phyloP scores from a whole-genome alignment of 2,329 filamentous ascomycete species.

The Cadophora malorum region DNA sequence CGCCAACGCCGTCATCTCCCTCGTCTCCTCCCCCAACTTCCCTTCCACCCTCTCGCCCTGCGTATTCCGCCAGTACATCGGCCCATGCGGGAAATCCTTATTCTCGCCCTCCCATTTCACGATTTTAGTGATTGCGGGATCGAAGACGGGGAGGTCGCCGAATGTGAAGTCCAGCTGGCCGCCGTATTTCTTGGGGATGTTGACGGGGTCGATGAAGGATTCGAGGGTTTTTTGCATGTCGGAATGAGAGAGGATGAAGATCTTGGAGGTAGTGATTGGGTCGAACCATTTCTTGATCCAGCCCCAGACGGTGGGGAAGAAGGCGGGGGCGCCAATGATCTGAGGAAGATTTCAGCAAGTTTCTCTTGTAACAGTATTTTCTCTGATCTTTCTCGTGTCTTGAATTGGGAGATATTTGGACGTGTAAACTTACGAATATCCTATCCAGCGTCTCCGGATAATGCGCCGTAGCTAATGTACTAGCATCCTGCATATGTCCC shows the following conservation, averaged over 20 bases:
- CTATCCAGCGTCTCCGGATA: slow-evolving; percentile 94
- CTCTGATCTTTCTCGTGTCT: background rate
- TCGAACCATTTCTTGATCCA: slow-evolving; percentile 98
- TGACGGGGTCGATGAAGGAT: slow-evolving; percentile 79
- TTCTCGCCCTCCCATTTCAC: slow-evolving; percentile 59
- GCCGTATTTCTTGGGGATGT: slow-evolving; percentile 90
- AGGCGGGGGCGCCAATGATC: slow-evolving; percentile 87
- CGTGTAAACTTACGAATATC: slow-evolving; percentile 59
- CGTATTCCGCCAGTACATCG: slow-evolving; percentile 62
- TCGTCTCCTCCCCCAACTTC: slow-evolving; percentile 40
- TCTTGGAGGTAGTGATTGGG: slow-evolving; percentile 92
- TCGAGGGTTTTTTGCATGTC: slow-evolving; percentile 81
- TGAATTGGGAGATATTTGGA: background rate
- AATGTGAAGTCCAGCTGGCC: slow-evolving; percentile 84
- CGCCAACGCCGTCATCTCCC: slow-evolving; percentile 58
- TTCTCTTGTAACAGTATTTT: background rate
- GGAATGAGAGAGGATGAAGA: slow-evolving; percentile 80
- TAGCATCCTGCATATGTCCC: slow-evolving; percentile 91
- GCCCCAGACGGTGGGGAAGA: slow-evolving; percentile 93
- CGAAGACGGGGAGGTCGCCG: slow-evolving; percentile 76
- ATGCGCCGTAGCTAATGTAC: slow-evolving; percentile 85
- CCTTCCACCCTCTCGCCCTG: slow-evolving; percentile 37
- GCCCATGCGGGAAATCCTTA: slow-evolving; percentile 61
- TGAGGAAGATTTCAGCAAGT: slow-evolving; percentile 39
- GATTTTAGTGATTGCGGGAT: slow-evolving; percentile 61